Evolutionary conservation across 2,329 filamentous ascomycete species (phyloP).

Genomic region (Elsinoe perseae): DNA sequence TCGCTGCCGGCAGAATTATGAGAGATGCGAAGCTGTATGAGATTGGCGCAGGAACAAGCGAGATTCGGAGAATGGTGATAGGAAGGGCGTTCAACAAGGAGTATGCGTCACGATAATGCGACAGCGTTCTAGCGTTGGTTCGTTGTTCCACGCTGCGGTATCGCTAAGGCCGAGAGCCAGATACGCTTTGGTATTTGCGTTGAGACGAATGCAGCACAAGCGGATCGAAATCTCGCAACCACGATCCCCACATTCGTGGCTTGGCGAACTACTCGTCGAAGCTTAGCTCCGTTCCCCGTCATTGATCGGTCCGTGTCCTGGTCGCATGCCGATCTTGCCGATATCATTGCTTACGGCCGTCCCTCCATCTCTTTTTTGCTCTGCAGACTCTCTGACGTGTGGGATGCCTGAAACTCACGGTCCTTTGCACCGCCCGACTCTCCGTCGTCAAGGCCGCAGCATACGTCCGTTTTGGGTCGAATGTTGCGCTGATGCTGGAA

Average conservation of each 20-base stretch:
- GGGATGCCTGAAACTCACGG: not conserved
- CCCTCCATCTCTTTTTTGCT: not conserved
- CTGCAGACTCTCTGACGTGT: not conserved
- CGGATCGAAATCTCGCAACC: not conserved
- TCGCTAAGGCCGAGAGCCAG: not conserved
- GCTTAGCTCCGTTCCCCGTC: not conserved
- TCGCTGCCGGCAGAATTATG: slow-evolving; percentile 77
- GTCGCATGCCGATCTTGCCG: slow-evolving; percentile 3
- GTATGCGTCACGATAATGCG: slow-evolving; percentile 33
- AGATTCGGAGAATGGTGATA: slow-evolving; percentile 90
- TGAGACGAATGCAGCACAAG: not conserved
- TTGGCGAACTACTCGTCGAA: slow-evolving; percentile 2
- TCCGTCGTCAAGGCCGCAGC: not conserved
- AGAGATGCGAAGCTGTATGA: slow-evolving; percentile 80
- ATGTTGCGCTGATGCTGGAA: not conserved
- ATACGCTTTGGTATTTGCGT: not conserved
- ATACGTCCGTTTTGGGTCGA: not conserved
- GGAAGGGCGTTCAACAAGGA: slow-evolving; percentile 86
- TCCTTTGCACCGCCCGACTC: not conserved
- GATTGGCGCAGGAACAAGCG: slow-evolving; percentile 92
- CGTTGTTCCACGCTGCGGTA: not conserved
- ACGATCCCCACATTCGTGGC: not conserved
- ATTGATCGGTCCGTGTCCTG: not conserved
- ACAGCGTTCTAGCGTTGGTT: not conserved
- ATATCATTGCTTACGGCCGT: slow-evolving; percentile 11